Conservation (phyloP, 2,329 filamentous ascomycete species). For the Claviceps spartinae region DNA sequence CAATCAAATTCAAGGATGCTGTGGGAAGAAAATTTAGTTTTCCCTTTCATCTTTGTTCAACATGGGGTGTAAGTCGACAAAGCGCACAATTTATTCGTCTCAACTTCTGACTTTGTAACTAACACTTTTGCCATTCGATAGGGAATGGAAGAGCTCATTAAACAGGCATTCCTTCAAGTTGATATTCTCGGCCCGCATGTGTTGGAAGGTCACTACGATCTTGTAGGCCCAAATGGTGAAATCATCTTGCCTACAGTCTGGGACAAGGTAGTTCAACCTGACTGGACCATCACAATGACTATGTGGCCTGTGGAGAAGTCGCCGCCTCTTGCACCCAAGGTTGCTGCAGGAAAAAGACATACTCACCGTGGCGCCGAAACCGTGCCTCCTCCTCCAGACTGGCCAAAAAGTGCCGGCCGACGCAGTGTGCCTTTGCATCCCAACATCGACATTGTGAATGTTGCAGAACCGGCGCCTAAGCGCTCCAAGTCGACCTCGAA, state of each 20-base stretch:
- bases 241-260: constrained; percentile 69
- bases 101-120: constrained; percentile 1
- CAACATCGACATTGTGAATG: constrained; percentile 10
- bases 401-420: constrained; percentile 3
- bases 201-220: constrained; percentile 64
- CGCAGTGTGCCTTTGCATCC: constrained; percentile 1
- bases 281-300: constrained; percentile 41
- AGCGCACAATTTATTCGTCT: no score
- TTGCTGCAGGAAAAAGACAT: constrained; percentile 1
- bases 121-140: constrained; percentile 20
- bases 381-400: constrained; percentile 9
- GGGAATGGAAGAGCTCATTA: constrained; percentile 80
- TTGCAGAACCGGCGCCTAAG: constrained; percentile 3
- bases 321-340: not conserved
- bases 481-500: constrained; percentile 7
- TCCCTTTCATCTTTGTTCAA: constrained; percentile 72
- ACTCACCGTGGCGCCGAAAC: constrained; percentile 1
- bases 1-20: constrained; percentile 83
- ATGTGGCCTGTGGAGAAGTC: constrained; percentile 45
- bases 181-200: constrained; percentile 66
- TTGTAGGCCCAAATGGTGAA: constrained; percentile 65
- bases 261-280: constrained; percentile 69
- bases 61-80: constrained; percentile 54
- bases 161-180: constrained; percentile 70
- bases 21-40: constrained; percentile 87